Evolutionary conservation across 805 yeast genomes (phyloP).

Genomic region (Candida endomychidarum): DNA sequence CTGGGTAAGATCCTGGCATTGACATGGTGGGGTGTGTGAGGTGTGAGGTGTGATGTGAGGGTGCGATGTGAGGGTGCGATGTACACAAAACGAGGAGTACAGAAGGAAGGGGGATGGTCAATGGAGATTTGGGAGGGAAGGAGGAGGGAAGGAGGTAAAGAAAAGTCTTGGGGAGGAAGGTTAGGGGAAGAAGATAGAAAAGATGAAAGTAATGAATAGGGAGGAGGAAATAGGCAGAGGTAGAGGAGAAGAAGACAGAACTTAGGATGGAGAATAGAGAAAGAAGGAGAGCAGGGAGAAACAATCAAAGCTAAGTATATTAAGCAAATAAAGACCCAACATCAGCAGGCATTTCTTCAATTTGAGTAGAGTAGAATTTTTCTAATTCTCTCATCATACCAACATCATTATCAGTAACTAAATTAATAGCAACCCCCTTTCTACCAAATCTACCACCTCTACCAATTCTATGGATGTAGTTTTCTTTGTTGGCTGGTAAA

Average conservation of each 20-base stretch:
- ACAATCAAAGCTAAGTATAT: slow-evolving; percentile 2
- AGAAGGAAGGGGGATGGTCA: too few relatives aligned
- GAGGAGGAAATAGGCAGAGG: too few relatives aligned
- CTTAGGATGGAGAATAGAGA: too few relatives aligned
- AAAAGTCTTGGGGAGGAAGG: too few relatives aligned
- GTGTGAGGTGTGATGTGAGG: too few relatives aligned
- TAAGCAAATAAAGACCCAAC: slow-evolving; percentile 51
- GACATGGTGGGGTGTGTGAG: slow-evolving; percentile 2
- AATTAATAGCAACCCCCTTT: slow-evolving; percentile 96
- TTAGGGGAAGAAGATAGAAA: too few relatives aligned
- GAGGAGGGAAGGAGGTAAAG: too few relatives aligned
- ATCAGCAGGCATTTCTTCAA: slow-evolving; percentile 89
- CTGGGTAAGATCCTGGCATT: slow-evolving; percentile 18
- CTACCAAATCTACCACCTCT: slow-evolving; percentile 99
- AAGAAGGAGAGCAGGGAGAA: background rate
- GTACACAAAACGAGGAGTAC: too few relatives aligned
- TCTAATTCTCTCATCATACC: slow-evolving; percentile 81
- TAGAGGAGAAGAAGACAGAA: too few relatives aligned
- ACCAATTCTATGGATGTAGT: slow-evolving; percentile 96
- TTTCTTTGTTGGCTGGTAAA: slow-evolving; percentile 85
- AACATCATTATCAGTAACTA: slow-evolving; percentile 79
- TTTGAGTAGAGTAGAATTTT: slow-evolving; percentile 83
- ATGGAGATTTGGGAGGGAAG: too few relatives aligned
- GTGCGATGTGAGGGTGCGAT: too few relatives aligned
- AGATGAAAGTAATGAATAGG: too few relatives aligned